Base-by-base conservation (phyloP, 2,329 filamentous ascomycete genomes). In the Trichoderma endophyticum region DNA sequence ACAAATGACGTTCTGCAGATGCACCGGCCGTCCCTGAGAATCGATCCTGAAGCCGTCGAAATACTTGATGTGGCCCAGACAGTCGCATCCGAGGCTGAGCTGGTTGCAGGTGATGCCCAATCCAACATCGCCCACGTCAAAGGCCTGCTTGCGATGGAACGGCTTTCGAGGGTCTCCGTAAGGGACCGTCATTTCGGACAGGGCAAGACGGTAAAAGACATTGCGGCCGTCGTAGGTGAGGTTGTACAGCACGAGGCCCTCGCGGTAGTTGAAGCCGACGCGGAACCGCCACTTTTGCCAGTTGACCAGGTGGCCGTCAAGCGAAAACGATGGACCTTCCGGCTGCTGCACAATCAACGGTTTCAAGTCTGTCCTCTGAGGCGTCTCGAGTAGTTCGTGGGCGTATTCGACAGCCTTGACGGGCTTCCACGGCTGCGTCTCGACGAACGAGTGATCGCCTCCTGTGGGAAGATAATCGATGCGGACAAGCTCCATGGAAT, bases 251-350 rank as follows among this genome's bases (percentile, higher is more conserved):
- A 92, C 90, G 15, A 89, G 87, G 11, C 92, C 91, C 79, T 94
- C 92, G 3, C 92, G 85, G 63, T 88, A 86, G 79, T 91, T 93
- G 82, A 92, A 92, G 43, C 87, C 87, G 5, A 94, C 85, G 12
- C 91, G 84, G 81, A 94, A 90, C 2, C 86, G 84, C 91, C 91
- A 93, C 75, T 91, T 89, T 78, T 91, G 88, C 89, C 89, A 91
- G 71, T 84, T 80, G 4, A 89, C 75, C 18, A 82, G 79, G 63
- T 83, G 83, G 75, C 86, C 81, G 72, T 83, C 82, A 9, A 92
- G 84, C 0, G 81, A 83, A 80, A 94, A 93, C 1, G 89, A 91
- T 0, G 91, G 86, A 0, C 91, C 91, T 32, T 92, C 88, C 43
- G 87, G 87, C 77, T 95, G 93, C 1, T 89, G 85, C 60, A 95